These are phyloP conservation scores for Fomitopsis palustris DNA, from an alignment of 1,284 basidiomycete genomes.

Conservation along the genomic window DNA sequence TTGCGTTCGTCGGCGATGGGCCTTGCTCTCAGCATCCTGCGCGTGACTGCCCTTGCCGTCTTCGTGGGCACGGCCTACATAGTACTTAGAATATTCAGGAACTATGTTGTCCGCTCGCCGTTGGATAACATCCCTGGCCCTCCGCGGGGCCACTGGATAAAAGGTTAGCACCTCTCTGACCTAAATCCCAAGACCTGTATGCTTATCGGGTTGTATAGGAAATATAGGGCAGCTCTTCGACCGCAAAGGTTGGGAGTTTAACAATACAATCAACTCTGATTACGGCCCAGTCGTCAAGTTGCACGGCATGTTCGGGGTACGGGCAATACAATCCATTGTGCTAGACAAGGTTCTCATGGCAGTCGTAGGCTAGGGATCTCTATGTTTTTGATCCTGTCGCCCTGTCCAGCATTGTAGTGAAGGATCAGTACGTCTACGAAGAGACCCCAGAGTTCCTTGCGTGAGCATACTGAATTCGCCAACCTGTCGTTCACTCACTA, in stretches of 20 bases:
- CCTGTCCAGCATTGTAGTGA: conserved; percentile 13
- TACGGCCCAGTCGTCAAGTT: conserved; percentile 12
- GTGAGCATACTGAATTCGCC: neutral
- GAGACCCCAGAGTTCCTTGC: conserved; percentile 13
- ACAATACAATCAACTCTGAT: conserved; percentile 9
- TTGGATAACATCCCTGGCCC: conserved; percentile 23
- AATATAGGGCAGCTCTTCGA: conserved; percentile 16
- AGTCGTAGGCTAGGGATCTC: conserved; percentile 10
- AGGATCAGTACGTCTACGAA: conserved; percentile 13
- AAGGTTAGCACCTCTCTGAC: conserved; percentile 8
- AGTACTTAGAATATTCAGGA: neutral
- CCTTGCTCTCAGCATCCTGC: neutral
- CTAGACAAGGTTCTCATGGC: neutral
- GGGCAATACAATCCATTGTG: neutral
- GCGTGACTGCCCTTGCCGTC: neutral
- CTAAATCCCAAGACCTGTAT: neutral
- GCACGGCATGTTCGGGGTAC: conserved; percentile 15
- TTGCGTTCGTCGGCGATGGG: neutral
- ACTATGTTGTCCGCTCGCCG: conserved; percentile 5
- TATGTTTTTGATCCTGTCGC: conserved; percentile 17
- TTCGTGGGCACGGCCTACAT: neutral
- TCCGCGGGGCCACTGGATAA: conserved; percentile 9
- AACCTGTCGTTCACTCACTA: too few species aligned
- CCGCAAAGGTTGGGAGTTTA: conserved; percentile 15
- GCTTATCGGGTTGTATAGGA: neutral